Base-by-base conservation (phyloP, 2,329 filamentous ascomycete genomes). In the Ophiostoma ulmi region DNA sequence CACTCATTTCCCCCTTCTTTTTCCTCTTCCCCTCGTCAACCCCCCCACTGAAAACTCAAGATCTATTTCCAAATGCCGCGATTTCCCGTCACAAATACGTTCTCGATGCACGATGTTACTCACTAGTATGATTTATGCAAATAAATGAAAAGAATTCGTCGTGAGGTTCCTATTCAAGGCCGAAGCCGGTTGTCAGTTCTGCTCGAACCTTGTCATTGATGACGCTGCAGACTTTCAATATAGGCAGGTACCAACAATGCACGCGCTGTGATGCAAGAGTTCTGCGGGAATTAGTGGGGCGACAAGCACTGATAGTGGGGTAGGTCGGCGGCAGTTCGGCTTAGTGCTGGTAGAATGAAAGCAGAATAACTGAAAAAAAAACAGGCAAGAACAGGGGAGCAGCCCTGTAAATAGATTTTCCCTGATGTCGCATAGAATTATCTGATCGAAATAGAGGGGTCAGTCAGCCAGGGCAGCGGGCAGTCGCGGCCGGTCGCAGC, bases 401-500 rank as follows among this genome's bases (percentile, higher is more conserved):
- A 7, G 58, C 26, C 7, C 52, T 26, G 52, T 58, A 58, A 26
- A 26, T 58, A 58, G n/a, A 22, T n/a, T 5, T 26, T 58, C 26
- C 8, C 8, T 5, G n/a, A 58, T 26, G n/a, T 58, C 11, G 52
- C n/a, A 58, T 13, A 58, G 14, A 36, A 26, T 63, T 63, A 63
- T 63, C 58, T 35, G 58, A 63, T 63, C 58, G 26, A 63, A 63
- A 35, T 63, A 63, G 58, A 63, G 58, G 58, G 58, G 58, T 63
- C 26, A 35, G 13, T 63, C 26, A 35, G 5, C 31, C 52, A 48
- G 44, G 17, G 7, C 20, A 48, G 17, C 17, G 44, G 44, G 44
- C 44, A 48, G 52, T 26, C 52, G 52, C n/a, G n/a, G 52, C 52
- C 52, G 48, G 52, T 26, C 52, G 52, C 52, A 26, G 31, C 52